Percentiles rank a stretch among this genome's conserved stretches.
Conservation (phyloP, 2,329 filamentous ascomycete species). For the Pezicula neosporulosa region DNA sequence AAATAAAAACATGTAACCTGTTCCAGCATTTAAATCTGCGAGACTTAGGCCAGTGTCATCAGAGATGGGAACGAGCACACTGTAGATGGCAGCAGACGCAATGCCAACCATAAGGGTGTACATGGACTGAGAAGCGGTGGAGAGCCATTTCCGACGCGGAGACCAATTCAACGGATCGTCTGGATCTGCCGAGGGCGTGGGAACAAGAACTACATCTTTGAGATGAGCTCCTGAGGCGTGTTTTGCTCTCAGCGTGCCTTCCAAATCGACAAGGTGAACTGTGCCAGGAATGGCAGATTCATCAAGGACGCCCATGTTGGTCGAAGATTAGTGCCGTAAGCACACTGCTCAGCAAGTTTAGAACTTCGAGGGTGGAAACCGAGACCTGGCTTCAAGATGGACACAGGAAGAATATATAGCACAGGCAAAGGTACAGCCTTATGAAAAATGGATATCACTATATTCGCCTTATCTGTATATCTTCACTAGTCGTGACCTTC, state of each 20-base stretch:
- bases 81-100: constrained; percentile 44
- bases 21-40: constrained; percentile 42
- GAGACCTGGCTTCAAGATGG: too few species aligned
- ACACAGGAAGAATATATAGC: too few species aligned
- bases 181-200: constrained; percentile 30
- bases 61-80: constrained; percentile 43
- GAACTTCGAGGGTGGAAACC: too few species aligned
- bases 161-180: constrained; percentile 38
- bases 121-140: constrained; percentile 27
- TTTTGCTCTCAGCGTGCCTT: constrained; percentile 17
- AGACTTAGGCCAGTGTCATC: constrained; percentile 42
- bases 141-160: constrained; percentile 27
- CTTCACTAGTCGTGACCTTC: too few species aligned
- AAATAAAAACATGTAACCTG: constrained; percentile 49
- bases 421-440: too few species aligned
- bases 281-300: constrained; percentile 24
- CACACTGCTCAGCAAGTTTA: too few species aligned
- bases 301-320: constrained; percentile 1
- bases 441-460: too few species aligned
- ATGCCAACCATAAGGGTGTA: constrained; percentile 47
- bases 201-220: constrained; percentile 28
- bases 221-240: constrained; percentile 19
- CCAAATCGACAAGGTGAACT: constrained; percentile 28
- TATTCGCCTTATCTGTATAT: too few species aligned
- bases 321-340: neutral